Evolutionary conservation across 2,329 filamentous ascomycete species (phyloP).

Genomic region (Teratosphaeria gauchensis): DNA sequence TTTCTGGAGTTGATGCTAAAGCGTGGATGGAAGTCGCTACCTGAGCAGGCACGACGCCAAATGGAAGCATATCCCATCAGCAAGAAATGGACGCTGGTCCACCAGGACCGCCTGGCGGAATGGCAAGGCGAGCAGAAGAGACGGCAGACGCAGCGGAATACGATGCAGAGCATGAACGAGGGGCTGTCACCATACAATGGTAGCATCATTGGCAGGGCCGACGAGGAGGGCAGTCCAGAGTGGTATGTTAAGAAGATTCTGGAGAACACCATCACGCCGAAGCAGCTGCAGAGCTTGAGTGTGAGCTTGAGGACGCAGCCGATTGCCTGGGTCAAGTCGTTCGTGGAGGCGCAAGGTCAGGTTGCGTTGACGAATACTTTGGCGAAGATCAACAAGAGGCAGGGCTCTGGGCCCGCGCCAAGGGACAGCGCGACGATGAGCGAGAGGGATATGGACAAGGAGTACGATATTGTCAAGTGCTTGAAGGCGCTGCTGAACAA

Average conservation of each 20-base stretch:
- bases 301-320: conserved; percentile 94
- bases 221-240: conserved; percentile 92
- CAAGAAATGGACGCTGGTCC: conserved; percentile 96
- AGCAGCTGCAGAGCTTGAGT: conserved; percentile 84
- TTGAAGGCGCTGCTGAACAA: conserved; percentile 98
- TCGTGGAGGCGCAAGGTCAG: conserved; percentile 95
- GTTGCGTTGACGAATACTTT: conserved; percentile 91
- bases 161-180: conserved; percentile 53
- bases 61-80: conserved; percentile 91
- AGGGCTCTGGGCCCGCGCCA: conserved; percentile 60
- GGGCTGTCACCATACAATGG: conserved; percentile 46
- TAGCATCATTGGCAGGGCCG: conserved; percentile 61
- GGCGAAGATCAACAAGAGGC: conserved; percentile 84
- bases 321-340: conserved; percentile 91
- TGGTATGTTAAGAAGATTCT: conserved; percentile 97
- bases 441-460: conserved; percentile 77
- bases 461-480: conserved; percentile 97
- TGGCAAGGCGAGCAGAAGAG: conserved; percentile 92
- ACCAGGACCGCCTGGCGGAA: conserved; percentile 89
- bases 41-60: conserved; percentile 85
- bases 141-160: conserved; percentile 60
- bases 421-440: conserved; percentile 45
- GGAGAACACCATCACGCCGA: conserved; percentile 86
- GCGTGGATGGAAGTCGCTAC: conserved; percentile 92
- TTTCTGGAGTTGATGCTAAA: conserved; percentile 95